These are phyloP conservation scores for Geranium brycei DNA, from an alignment of 345 rosid species.

Conservation along the genomic window DNA sequence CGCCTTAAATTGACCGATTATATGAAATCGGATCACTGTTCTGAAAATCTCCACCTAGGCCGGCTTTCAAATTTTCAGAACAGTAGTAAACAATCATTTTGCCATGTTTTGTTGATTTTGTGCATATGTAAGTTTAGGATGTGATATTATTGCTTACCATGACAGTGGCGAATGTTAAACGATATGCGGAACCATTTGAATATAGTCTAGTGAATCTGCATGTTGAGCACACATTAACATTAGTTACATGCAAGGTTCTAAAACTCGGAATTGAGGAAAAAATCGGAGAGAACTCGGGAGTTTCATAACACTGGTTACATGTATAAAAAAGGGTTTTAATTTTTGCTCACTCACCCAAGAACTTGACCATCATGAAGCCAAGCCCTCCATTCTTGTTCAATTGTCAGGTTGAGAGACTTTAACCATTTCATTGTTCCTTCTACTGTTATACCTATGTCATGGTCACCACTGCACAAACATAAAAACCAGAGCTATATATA, in stretches of 20 bases:
- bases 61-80: no score
- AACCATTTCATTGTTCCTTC: constrained; percentile 21
- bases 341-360: constrained; percentile 14
- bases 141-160: constrained; percentile 12
- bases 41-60: no score
- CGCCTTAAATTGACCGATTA: no score
- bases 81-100: no score
- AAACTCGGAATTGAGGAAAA: no score
- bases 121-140: no score
- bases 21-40: no score
- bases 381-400: constrained; percentile 13
- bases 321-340: not conserved
- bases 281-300: no score
- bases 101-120: no score
- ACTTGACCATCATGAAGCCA: constrained; percentile 23
- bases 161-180: constrained; percentile 22
- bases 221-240: no score
- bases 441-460: constrained; percentile 17
- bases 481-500: not conserved
- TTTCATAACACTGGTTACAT: no score
- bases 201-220: constrained; percentile 16
- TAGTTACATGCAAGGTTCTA: not conserved
- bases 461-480: constrained; percentile 20
- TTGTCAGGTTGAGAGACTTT: constrained; percentile 16
- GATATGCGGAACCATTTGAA: constrained; percentile 1